Evolutionary conservation across 352 stramenopile genomes (phyloP).

Genomic region (Phytophthora multivora): DNA sequence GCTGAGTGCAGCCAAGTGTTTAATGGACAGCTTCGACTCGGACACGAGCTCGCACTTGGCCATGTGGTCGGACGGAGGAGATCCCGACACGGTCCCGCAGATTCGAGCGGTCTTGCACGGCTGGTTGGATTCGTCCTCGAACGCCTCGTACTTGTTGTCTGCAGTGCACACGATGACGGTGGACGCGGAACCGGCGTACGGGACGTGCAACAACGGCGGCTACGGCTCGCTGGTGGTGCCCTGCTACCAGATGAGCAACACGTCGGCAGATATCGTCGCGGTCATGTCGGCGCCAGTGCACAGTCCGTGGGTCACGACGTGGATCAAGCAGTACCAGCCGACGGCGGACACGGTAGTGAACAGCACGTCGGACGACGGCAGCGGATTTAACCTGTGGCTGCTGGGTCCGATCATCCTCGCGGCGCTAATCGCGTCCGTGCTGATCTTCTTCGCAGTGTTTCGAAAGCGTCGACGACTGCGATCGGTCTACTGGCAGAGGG

Average conservation of each 20-base stretch:
- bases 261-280: constrained; percentile 26
- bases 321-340: constrained; percentile 34
- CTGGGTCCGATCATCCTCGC: constrained; percentile 29
- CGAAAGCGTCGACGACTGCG: constrained; percentile 25
- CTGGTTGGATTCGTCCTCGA: constrained; percentile 29
- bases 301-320: constrained; percentile 32
- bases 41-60: constrained; percentile 24
- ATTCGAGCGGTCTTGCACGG: constrained; percentile 30
- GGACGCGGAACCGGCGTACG: constrained; percentile 30
- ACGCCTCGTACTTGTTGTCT: constrained; percentile 34
- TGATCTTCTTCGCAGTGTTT: constrained; percentile 20
- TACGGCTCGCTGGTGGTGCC: constrained; percentile 49
- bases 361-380: constrained; percentile 17
- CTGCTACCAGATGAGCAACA: constrained; percentile 38
- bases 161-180: constrained; percentile 35
- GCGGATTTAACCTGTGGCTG: constrained; percentile 27
- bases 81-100: constrained; percentile 25
- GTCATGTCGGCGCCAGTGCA: constrained; percentile 28
- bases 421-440: not conserved
- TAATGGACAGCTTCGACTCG: constrained; percentile 37
- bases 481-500: constrained; percentile 20
- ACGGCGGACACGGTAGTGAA: constrained; percentile 17
- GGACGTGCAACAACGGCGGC: constrained; percentile 29
- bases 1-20: constrained; percentile 33
- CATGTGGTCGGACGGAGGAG: constrained; percentile 45